Evolutionary conservation across 2,329 filamentous ascomycete species (phyloP).

Genomic region (Ascochyta viciae-villosae): DNA sequence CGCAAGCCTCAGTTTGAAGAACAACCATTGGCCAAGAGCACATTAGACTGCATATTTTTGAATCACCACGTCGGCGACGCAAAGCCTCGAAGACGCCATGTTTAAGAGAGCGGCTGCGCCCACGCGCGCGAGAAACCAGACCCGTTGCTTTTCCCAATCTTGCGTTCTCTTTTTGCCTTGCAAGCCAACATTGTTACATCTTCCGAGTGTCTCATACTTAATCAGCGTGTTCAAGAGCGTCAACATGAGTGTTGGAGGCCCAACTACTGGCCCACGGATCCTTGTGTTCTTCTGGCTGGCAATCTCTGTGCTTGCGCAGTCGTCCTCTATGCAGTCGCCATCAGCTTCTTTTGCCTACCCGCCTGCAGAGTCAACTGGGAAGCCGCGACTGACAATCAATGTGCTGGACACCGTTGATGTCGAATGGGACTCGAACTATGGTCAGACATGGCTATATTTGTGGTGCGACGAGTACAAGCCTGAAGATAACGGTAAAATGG

Average conservation of each 20-base stretch:
- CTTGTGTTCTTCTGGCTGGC: background rate
- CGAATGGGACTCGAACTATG: slow-evolving; percentile 10
- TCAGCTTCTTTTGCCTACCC: slow-evolving; percentile 13
- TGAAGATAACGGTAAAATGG: background rate
- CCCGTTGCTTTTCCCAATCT: background rate
- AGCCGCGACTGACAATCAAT: slow-evolving; percentile 1
- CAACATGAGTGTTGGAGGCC: background rate
- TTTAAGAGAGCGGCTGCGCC: background rate
- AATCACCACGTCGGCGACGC: slow-evolving; percentile 1
- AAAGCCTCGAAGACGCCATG: background rate
- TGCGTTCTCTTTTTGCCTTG: background rate
- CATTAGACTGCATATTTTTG: background rate
- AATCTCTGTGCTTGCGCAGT: background rate
- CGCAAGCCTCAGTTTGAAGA: background rate
- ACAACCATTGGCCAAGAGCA: background rate
- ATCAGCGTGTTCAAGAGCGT: too few species aligned
- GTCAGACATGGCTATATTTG: slow-evolving; percentile 5
- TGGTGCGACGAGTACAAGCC: slow-evolving; percentile 6
- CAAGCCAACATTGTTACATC: too few species aligned
- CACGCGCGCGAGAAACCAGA: background rate
- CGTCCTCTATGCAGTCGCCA: background rate
- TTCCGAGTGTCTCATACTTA: too few species aligned
- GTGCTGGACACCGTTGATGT: slow-evolving; percentile 3
- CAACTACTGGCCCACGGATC: background rate
- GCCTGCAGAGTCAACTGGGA: background rate